phyloP scores from a whole-genome alignment of 2,329 filamentous ascomycete genomes.

The Fusarium sp. region DNA sequence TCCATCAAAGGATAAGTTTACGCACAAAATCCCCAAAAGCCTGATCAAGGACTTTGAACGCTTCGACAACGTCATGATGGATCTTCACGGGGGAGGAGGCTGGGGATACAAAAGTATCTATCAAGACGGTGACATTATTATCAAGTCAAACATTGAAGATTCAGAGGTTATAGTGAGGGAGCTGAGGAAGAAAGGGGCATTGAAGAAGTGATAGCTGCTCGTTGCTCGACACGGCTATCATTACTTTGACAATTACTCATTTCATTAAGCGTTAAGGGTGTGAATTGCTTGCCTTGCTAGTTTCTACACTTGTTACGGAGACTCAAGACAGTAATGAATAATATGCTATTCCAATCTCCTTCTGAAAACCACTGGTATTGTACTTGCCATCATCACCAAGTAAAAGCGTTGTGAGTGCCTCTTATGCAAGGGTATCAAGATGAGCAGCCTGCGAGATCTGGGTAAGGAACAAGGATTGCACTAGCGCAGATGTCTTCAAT shows the following conservation, averaged over 20 bases:
- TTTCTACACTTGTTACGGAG: too few species aligned
- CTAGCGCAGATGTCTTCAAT: not conserved
- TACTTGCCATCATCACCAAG: too few species aligned
- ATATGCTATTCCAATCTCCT: too few species aligned
- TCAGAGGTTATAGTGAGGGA: not conserved
- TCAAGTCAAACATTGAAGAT: not conserved
- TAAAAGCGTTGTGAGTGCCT: too few species aligned
- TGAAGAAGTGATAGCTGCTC: not conserved
- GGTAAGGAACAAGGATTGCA: not conserved
- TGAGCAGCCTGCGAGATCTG: too few species aligned
- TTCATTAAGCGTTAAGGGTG: too few species aligned
- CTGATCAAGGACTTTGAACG: not conserved
- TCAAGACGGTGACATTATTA: not conserved
- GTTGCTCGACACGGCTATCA: not conserved
- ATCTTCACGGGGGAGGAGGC: not conserved
- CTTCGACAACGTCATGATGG: not conserved
- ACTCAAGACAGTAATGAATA: too few species aligned
- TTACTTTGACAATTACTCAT: not conserved
- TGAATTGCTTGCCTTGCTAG: too few species aligned
- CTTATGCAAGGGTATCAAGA: too few species aligned
- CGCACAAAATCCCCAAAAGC: not conserved
- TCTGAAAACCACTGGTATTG: too few species aligned
- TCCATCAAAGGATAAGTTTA: accelerated
- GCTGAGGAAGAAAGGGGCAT: not conserved
- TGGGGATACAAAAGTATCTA: not conserved